phyloP scores from a whole-genome alignment of 805 yeast genomes.

The Lipomyces chichibuensis region DNA sequence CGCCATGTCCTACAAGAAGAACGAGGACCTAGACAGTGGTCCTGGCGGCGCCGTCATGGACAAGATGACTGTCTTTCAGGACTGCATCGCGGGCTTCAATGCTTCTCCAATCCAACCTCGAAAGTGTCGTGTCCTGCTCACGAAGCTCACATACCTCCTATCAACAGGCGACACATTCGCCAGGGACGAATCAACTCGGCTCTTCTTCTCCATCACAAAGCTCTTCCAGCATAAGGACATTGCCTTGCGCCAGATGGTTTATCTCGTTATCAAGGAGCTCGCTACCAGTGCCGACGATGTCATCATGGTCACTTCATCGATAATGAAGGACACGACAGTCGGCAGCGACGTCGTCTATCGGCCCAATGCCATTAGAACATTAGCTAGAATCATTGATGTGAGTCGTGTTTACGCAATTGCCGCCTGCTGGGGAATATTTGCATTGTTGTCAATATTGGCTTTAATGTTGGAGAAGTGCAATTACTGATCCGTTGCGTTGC shows the following conservation, averaged over 20 bases:
- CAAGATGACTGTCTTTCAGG: slow-evolving; percentile 96
- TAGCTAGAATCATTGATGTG: slow-evolving; percentile 83
- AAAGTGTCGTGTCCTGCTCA: slow-evolving; percentile 79
- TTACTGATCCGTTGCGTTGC: neutral
- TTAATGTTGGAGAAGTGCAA: neutral
- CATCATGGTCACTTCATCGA: slow-evolving; percentile 95
- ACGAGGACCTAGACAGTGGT: slow-evolving; percentile 72
- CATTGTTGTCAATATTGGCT: neutral
- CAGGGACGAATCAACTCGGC: slow-evolving; percentile 82
- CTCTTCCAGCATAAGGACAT: slow-evolving; percentile 90
- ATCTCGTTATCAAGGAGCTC: slow-evolving; percentile 90
- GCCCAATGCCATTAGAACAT: slow-evolving; percentile 92
- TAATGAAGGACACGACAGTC: slow-evolving; percentile 96
- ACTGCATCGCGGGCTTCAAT: slow-evolving; percentile 89
- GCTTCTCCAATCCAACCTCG: slow-evolving; percentile 86
- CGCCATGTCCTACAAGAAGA: slow-evolving; percentile 83
- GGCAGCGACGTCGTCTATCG: slow-evolving; percentile 77
- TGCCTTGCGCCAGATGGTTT: slow-evolving; percentile 86
- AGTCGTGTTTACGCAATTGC: slow-evolving; percentile 38
- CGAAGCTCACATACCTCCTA: slow-evolving; percentile 79
- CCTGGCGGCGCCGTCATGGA: slow-evolving; percentile 62
- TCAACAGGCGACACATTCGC: slow-evolving; percentile 88
- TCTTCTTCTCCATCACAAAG: slow-evolving; percentile 92
- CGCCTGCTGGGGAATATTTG: neutral
- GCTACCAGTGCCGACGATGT: slow-evolving; percentile 84